Percentiles rank a stretch among this genome's conserved stretches.
Evolutionary conservation across 164 flowering plant genomes (phyloP).

Genomic region (Vitis amurensis): DNA sequence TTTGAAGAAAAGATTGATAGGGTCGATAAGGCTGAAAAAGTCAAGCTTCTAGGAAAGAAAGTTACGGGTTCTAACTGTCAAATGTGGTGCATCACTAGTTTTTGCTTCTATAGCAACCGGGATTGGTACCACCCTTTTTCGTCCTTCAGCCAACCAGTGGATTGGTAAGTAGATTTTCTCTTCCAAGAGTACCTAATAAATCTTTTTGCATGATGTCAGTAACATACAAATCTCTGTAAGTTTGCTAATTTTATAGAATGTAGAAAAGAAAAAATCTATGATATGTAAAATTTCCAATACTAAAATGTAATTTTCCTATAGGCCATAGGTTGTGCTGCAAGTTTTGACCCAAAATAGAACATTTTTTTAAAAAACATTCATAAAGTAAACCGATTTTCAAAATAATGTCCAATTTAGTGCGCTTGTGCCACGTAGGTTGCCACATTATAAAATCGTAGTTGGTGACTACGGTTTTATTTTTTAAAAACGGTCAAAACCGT

Average conservation of each 20-base stretch:
- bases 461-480: too few relatives aligned
- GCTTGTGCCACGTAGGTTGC: too few relatives aligned
- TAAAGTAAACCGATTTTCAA: too few relatives aligned
- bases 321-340: slow-evolving; percentile 50
- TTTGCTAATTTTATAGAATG: too few relatives aligned
- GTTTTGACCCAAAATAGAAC: too few relatives aligned
- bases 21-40: slow-evolving; percentile 33
- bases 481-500: too few relatives aligned
- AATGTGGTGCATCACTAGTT: slow-evolving; percentile 71
- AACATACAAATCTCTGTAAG: not conserved
- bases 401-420: too few relatives aligned
- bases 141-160: slow-evolving; percentile 87
- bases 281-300: not conserved
- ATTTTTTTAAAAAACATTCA: too few relatives aligned
- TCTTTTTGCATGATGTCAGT: not conserved
- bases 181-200: not conserved
- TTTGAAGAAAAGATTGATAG: slow-evolving; percentile 31
- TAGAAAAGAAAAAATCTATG: not conserved
- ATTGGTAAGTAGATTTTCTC: slow-evolving; percentile 61
- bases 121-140: slow-evolving; percentile 63
- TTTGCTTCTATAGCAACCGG: slow-evolving; percentile 93
- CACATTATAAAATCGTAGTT: too few relatives aligned
- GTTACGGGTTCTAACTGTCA: slow-evolving; percentile 47
- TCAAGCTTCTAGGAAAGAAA: slow-evolving; percentile 55
- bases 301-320: slow-evolving; percentile 21